Base-by-base conservation (phyloP, 208 protist species). In the Wallacemonas rigidus region DNA sequence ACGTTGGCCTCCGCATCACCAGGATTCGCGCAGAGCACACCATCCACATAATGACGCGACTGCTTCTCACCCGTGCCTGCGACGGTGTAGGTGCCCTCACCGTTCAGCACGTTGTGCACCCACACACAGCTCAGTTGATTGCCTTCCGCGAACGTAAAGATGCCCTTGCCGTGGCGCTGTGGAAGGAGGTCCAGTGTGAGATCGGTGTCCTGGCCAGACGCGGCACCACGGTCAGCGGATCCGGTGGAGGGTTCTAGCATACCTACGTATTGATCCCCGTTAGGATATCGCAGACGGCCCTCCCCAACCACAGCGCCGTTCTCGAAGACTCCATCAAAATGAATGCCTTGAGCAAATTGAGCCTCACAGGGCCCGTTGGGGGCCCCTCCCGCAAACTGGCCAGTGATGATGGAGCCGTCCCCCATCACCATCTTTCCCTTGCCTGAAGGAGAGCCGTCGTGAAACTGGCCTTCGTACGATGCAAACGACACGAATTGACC, bases 61-160 rank as follows among this genome's bases (percentile, higher is more conserved):
- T 75, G 81, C 44, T 65, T 56, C 60, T 85, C 81, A 45, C 88
- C 87, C 1, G 79, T 81, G 38, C 69, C 75, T 2, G 75, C 48
- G 1, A 80, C 76, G 1, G 65, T 91, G 80, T 93, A 92, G 6
- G 79, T 76, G 17, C 91, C 91, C 11, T 85, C 71, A 11, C 91
- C 91, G 70, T 92, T 73, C 8, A 95, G 80, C 6, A 95, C 83
- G 67, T 92, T 91, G 63, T 91, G 88, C 48, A 79, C 69, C 91
- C 91, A 95, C 58, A 78, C 88, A 71, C 91, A 95, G 61, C 71
- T 70, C 43, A 95, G 77, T 51, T 72, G 47, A 65, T 88, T 87
- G 17, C 91, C 91, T 69, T 93, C 91, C 26, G 83, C 76, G 73
- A 93, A 95, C n/a, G 63, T 86, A 69, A 88, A 91, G 1, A 72